Conservation (phyloP, 2,329 filamentous ascomycete species). For the Teratosphaeria epicoccoides region DNA sequence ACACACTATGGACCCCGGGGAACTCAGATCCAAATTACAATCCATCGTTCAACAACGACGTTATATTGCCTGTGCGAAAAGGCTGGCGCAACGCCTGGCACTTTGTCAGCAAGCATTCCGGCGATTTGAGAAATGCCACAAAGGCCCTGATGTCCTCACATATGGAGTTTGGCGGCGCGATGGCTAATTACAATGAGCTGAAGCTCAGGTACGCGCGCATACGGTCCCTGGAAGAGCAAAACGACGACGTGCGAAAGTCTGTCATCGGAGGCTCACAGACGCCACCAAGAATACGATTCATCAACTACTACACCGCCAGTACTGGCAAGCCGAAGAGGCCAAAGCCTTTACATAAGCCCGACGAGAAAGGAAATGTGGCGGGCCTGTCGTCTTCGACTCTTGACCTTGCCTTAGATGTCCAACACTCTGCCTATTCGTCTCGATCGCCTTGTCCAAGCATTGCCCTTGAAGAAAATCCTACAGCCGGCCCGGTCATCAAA, state of each 20-base stretch:
- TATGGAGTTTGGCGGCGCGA: conserved; percentile 69
- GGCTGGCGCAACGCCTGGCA: conserved; percentile 58
- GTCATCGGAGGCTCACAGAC: conserved; percentile 15
- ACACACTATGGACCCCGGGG: conserved; percentile 19
- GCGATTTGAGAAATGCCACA: conserved; percentile 59
- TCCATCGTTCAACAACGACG: conserved; percentile 64
- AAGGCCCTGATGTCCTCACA: conserved; percentile 68
- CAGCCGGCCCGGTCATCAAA: neutral
- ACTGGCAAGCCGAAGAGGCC: conserved; percentile 54
- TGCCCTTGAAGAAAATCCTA: neutral
- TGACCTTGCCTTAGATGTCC: neutral
- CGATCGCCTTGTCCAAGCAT: neutral
- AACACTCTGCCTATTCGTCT: neutral
- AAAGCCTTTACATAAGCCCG: conserved; percentile 27
- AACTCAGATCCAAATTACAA: conserved; percentile 56
- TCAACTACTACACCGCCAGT: conserved; percentile 86
- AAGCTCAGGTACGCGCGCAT: conserved; percentile 59
- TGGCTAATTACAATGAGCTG: conserved; percentile 65
- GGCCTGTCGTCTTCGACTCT: neutral
- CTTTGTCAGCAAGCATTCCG: conserved; percentile 72
- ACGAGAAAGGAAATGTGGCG: conserved; percentile 2
- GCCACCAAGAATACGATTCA: conserved; percentile 57
- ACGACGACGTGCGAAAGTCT: conserved; percentile 38
- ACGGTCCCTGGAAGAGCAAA: conserved; percentile 59
- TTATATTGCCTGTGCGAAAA: conserved; percentile 55